Conservation (phyloP, 2,329 filamentous ascomycete genomes). For the Metarhizium robertsii region DNA sequence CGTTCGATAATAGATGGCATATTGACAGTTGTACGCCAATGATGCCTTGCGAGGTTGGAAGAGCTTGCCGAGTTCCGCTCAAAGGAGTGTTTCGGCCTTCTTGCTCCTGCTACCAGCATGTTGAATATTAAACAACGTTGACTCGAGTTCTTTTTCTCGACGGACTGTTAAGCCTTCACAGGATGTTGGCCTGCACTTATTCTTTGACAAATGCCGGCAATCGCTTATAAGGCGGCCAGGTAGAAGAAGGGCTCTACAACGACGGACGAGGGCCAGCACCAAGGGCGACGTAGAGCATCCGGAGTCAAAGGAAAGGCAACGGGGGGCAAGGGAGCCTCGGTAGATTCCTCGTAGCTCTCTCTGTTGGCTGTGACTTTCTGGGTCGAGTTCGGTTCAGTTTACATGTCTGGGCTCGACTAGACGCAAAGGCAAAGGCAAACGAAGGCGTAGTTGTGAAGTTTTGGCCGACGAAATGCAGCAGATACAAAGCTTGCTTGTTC, state of each 20-base stretch:
- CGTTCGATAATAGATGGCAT: constrained; percentile 21
- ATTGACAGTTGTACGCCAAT: constrained; percentile 1
- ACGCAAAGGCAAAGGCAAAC: too few relatives aligned
- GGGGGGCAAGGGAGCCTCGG: constrained; percentile 9
- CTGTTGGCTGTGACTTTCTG: constrained; percentile 12
- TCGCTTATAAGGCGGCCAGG: too few relatives aligned
- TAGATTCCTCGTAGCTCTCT: constrained; percentile 5
- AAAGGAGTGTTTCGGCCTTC: background rate
- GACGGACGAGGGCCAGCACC: background rate
- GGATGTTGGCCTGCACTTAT: too few relatives aligned
- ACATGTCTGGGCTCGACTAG: background rate
- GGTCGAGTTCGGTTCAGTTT: constrained; percentile 18
- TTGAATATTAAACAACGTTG: too few relatives aligned
- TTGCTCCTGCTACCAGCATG: background rate
- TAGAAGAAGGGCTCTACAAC: too few relatives aligned
- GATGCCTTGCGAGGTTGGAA: constrained; percentile 1
- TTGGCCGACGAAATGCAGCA: too few relatives aligned
- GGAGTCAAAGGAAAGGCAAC: constrained; percentile 11
- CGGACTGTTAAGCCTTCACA: too few relatives aligned
- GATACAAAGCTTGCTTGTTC: too few relatives aligned
- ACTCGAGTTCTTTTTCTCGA: too few relatives aligned
- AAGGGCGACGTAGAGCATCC: constrained; percentile 6
- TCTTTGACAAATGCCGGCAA: too few relatives aligned
- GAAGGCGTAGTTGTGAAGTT: too few relatives aligned
- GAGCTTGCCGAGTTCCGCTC: constrained; percentile 6